Evolutionary conservation across 371 early-diverging fungal genomes (phyloP), one percentile per base, ranked within the genome.

Genomic region (Zychaea mexicana): DNA sequence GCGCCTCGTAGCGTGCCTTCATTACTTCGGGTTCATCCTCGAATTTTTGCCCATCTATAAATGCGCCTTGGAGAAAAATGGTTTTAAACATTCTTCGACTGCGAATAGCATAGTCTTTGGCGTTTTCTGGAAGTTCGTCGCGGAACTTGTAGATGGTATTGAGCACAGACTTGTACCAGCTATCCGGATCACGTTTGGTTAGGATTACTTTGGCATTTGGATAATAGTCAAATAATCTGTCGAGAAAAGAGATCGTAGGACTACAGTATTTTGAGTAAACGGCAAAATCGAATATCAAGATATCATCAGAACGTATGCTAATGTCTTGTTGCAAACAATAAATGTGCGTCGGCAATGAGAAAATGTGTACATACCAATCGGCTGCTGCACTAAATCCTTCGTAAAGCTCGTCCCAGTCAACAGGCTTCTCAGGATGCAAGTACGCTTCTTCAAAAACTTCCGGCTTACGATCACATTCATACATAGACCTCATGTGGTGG

Each of bases 181-280:
- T 67, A 9, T 79, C 77, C 0, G 79, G 59, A 30, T 49, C 56
- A 2, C 77, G 70, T 4, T 64, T 67, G 0, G 77, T 79, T 22
- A 76, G 58, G 10, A 79, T 58, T 1, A 76, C 65, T 46, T 79
- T 79, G 21, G 77, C 77, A 8, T 73, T 64, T 12, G 79, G 79
- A 33, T 74, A 79, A 24, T 70, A 53, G 19, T 59, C 36, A 33
- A 70, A 39, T 1, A 79, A 49, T 24, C 21, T 33, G 19, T 66
- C 62, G 7, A 49, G 4, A 8, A 71, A 69, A 15, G 59, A 15
- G 30, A 54, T 47, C 0, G 78, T 69, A 2, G 78, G 78, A 67
- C 69, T 56, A 56, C n/a, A 0, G 1, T 9, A 17, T 19, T 2
- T 49, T 22, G 22, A 47, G 21, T 28, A 5, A 13, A 22, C 3